A percentile compares a stretch with the other conserved stretches of the same genome.
These are phyloP conservation scores for Coemansia sp. DNA, from an alignment of 192 early-diverging fungal genomes.

Conservation along the genomic window DNA sequence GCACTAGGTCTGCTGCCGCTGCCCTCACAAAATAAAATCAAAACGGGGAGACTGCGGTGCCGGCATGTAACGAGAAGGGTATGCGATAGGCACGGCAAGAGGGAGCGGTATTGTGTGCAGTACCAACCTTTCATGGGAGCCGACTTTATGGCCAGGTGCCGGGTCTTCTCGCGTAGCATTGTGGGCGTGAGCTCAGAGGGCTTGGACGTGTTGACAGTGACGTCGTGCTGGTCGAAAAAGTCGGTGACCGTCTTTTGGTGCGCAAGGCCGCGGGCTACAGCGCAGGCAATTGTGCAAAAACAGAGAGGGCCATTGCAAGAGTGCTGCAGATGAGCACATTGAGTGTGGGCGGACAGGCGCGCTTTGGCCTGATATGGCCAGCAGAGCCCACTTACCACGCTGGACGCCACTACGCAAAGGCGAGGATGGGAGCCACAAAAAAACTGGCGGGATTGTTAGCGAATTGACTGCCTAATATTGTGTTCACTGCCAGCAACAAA, in stretches of 20 bases:
- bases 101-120: neutral
- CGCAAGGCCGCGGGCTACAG: constrained; percentile 46
- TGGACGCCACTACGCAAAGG: constrained; percentile 27
- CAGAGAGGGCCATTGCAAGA: too few species aligned
- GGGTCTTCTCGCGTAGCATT: constrained; percentile 42
- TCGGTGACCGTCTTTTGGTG: constrained; percentile 38
- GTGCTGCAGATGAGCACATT: too few species aligned
- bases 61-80: neutral
- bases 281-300: too few species aligned
- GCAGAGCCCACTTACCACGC: constrained; percentile 18
- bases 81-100: neutral
- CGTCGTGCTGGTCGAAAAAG: constrained; percentile 41
- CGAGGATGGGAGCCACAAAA: too few species aligned
- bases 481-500: neutral
- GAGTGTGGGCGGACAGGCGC: too few species aligned
- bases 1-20: too few species aligned
- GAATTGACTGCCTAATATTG: neutral
- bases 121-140: constrained; percentile 38
- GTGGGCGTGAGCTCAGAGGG: constrained; percentile 38
- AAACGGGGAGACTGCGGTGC: too few species aligned
- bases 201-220: constrained; percentile 43
- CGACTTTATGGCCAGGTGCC: constrained; percentile 38
- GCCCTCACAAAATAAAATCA: neutral
- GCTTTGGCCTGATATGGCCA: too few species aligned
- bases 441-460: neutral